phyloP scores from a whole-genome alignment of 75 land plant species.

The Gnetum montanum region DNA sequence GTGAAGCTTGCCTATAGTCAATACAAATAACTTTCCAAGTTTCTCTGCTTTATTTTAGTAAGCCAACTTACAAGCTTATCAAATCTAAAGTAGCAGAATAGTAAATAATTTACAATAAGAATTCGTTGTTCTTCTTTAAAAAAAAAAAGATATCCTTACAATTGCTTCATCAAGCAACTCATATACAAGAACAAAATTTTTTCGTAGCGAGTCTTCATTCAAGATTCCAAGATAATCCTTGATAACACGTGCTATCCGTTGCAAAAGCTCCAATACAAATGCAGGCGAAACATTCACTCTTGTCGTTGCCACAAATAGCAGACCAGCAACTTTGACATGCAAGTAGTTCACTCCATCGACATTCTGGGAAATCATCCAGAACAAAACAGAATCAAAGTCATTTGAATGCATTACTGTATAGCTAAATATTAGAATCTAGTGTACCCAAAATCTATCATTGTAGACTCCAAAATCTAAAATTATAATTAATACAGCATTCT shows the following conservation, averaged over 20 bases:
- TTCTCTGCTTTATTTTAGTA: no score
- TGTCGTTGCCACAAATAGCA: constrained; percentile 92
- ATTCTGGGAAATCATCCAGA: constrained; percentile 56
- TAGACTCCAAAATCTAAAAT: no score
- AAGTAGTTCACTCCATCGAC: constrained; percentile 93
- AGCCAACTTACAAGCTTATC: no score
- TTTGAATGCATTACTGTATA: not conserved
- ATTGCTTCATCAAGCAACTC: constrained; percentile 96
- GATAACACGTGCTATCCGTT: constrained; percentile 89
- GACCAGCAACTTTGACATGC: constrained; percentile 91
- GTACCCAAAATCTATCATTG: no score
- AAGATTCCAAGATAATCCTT: constrained; percentile 96
- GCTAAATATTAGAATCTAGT: no score
- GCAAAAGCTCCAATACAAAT: constrained; percentile 82
- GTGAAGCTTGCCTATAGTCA: no score
- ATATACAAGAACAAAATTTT: constrained; percentile 96
- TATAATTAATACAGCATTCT: no score
- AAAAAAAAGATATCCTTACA: no score
- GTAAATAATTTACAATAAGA: no score
- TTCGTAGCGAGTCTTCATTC: constrained; percentile 88
- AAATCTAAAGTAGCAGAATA: no score
- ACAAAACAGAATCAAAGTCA: not conserved
- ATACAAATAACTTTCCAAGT: no score
- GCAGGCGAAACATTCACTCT: constrained; percentile 90
- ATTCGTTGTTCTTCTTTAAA: no score